Percentiles rank a stretch among this genome's conserved stretches.
Evolutionary conservation across 2,329 filamentous ascomycete genomes (phyloP).

Genomic region (Paecilomyces fulvus): DNA sequence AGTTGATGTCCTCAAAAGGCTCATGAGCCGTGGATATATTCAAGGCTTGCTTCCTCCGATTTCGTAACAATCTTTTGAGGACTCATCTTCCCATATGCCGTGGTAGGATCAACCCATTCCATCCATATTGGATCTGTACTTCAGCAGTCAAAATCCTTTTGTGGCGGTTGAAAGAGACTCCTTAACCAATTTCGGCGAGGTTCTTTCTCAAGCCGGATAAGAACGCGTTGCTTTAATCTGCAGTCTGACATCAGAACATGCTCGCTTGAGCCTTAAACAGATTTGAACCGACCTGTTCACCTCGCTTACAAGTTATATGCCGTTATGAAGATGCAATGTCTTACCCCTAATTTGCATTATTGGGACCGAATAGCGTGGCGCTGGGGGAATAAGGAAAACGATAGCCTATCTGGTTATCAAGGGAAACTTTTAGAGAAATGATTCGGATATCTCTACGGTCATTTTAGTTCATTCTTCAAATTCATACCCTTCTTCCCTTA

Average conservation of each 20-base stretch:
- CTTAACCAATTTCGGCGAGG: too few relatives aligned
- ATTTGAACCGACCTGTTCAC: background rate
- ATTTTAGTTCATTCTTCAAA: background rate
- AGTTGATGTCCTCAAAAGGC: background rate
- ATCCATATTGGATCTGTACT: background rate
- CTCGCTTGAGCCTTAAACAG: background rate
- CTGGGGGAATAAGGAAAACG: background rate
- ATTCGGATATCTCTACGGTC: background rate
- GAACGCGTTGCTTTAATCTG: background rate
- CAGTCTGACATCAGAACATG: background rate
- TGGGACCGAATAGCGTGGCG: background rate
- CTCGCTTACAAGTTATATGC: background rate
- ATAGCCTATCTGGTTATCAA: constrained; percentile 3
- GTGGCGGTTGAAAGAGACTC: too few relatives aligned
- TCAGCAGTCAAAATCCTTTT: background rate
- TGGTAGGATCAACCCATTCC: background rate
- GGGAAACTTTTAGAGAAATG: background rate
- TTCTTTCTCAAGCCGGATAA: background rate
- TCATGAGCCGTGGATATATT: background rate
- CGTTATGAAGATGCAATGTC: background rate
- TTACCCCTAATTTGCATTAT: background rate
- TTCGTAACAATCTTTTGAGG: background rate
- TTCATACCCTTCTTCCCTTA: background rate
- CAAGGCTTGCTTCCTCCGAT: background rate
- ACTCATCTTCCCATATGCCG: background rate